These are phyloP conservation scores for Orbilia blumenaviensis DNA, from an alignment of 2,329 filamentous ascomycete genomes.

Conservation along the genomic window DNA sequence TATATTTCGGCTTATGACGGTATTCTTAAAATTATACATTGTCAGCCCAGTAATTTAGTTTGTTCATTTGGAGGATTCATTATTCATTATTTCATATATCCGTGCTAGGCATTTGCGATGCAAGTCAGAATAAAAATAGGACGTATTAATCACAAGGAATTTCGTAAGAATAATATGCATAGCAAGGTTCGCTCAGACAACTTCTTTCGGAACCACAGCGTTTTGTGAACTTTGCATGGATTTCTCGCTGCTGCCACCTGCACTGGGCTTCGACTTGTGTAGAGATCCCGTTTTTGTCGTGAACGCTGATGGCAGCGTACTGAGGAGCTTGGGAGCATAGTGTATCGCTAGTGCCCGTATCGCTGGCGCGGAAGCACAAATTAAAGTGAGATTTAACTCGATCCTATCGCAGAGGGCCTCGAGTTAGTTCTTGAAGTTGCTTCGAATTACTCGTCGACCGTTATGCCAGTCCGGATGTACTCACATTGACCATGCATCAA, in stretches of 20 bases:
- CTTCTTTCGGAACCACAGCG: not conserved
- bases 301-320: not conserved
- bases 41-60: not conserved
- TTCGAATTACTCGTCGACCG: not conserved
- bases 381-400: conserved; percentile 21
- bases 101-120: too few relatives aligned
- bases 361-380: conserved; percentile 21
- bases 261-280: not conserved
- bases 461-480: not conserved
- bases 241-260: too few relatives aligned
- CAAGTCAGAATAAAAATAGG: too few relatives aligned
- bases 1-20: too few relatives aligned
- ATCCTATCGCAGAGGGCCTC: not conserved
- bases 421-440: not conserved
- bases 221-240: not conserved
- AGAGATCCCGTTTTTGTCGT: not conserved
- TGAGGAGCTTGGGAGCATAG: conserved; percentile 6
- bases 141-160: not conserved
- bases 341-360: conserved; percentile 19
- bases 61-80: conserved; percentile 4
- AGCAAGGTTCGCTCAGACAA: not conserved
- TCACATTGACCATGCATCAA: conserved; percentile 24
- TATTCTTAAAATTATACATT: too few relatives aligned
- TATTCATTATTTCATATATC: conserved; percentile 2
- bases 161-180: too few relatives aligned